Evolutionary conservation across 164 flowering plant species (phyloP).

Genomic region (Dillenia turbinata): DNA sequence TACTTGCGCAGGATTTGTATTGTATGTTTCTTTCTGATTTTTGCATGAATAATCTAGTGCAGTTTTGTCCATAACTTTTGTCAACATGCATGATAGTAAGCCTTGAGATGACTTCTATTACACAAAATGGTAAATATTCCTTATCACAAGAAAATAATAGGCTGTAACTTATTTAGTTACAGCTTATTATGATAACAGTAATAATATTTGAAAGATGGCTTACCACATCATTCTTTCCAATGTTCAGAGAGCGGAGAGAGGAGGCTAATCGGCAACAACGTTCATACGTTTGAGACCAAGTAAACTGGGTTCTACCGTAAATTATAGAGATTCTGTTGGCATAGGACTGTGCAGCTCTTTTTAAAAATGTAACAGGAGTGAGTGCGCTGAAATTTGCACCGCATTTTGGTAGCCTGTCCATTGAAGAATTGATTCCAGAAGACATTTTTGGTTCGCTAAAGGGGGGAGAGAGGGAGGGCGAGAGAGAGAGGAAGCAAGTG

Average conservation of each 20-base stretch:
- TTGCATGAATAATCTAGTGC: too few relatives aligned
- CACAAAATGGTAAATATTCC: too few relatives aligned
- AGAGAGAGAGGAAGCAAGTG: background rate
- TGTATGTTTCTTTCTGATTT: too few relatives aligned
- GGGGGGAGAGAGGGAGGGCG: background rate
- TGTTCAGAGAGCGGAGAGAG: slow-evolving; percentile 46
- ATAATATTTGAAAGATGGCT: slow-evolving; percentile 8
- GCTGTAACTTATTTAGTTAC: too few relatives aligned
- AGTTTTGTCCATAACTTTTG: too few relatives aligned
- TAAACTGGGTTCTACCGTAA: slow-evolving; percentile 54
- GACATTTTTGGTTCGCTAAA: background rate
- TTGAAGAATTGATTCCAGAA: slow-evolving; percentile 7
- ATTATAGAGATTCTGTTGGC: slow-evolving; percentile 60
- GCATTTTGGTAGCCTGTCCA: slow-evolving; percentile 62
- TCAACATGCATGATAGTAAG: too few relatives aligned
- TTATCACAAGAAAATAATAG: too few relatives aligned
- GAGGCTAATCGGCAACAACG: slow-evolving; percentile 81
- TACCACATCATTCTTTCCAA: slow-evolving; percentile 63
- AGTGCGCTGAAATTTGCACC: slow-evolving; percentile 67
- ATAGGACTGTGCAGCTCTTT: slow-evolving; percentile 60
- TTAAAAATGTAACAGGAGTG: slow-evolving; percentile 66
- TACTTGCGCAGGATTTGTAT: too few relatives aligned
- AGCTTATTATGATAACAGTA: too few relatives aligned
- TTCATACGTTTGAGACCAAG: slow-evolving; percentile 68
- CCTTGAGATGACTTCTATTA: too few relatives aligned